phyloP scores from a whole-genome alignment of 192 early-diverging fungal species.

The Cladochytrium replicatum region DNA sequence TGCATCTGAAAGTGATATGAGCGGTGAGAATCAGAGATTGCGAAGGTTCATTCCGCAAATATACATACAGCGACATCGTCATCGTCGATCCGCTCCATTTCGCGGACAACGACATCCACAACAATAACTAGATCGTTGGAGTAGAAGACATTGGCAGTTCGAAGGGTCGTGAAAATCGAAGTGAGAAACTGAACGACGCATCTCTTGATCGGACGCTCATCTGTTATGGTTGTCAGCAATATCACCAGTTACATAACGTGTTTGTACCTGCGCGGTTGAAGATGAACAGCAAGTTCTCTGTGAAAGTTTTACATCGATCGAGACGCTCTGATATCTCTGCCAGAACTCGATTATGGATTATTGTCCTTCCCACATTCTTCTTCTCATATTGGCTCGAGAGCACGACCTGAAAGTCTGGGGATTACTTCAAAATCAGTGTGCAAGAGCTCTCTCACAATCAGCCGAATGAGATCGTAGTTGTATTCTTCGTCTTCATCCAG shows the following conservation, averaged over 20 bases:
- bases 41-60: not conserved
- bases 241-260: slow-evolving; percentile 2
- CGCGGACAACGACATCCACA: slow-evolving; percentile 77
- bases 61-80: slow-evolving; percentile 41
- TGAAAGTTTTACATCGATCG: slow-evolving; percentile 64
- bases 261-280: slow-evolving; percentile 74
- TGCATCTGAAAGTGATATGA: slow-evolving; percentile 15
- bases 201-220: slow-evolving; percentile 39
- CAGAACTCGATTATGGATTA: slow-evolving; percentile 44
- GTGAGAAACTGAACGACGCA: slow-evolving; percentile 63
- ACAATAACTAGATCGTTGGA: slow-evolving; percentile 86
- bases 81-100: slow-evolving; percentile 64
- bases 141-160: slow-evolving; percentile 66
- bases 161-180: slow-evolving; percentile 53
- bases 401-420: slow-evolving; percentile 24
- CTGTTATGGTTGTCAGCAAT: slow-evolving; percentile 13
- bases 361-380: slow-evolving; percentile 23
- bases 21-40: not conserved
- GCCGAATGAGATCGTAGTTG: slow-evolving; percentile 32
- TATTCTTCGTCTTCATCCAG: slow-evolving; percentile 2
- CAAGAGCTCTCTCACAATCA: slow-evolving; percentile 20
- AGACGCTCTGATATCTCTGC: slow-evolving; percentile 34
- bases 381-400: slow-evolving; percentile 63
- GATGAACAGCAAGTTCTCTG: slow-evolving; percentile 85
- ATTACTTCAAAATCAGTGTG: not conserved